These are phyloP conservation scores for Salix purpurea DNA, from an alignment of 345 rosid genomes.

Conservation along the genomic window DNA sequence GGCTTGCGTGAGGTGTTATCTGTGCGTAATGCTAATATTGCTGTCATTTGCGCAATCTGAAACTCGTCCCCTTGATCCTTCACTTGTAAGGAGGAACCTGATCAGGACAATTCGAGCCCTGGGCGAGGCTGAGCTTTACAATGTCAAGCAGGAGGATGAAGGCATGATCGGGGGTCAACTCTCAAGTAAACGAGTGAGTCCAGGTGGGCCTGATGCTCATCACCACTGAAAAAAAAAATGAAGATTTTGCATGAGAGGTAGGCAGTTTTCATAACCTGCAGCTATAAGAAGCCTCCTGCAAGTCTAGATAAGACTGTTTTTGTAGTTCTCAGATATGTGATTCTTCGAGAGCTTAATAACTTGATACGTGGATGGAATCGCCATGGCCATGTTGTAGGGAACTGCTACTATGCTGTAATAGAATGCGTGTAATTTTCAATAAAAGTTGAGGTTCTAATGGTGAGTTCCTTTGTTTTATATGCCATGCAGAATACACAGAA, in stretches of 20 bases:
- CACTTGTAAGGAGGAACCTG: constrained; percentile 9
- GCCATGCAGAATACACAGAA: neutral
- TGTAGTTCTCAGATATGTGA: too few relatives aligned
- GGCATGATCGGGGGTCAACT: neutral
- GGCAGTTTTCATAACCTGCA: too few relatives aligned
- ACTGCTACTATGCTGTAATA: too few relatives aligned
- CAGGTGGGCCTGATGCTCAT: constrained; percentile 52
- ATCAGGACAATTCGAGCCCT: constrained; percentile 13
- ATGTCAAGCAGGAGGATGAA: constrained; percentile 8
- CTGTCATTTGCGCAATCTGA: neutral
- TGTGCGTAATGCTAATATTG: constrained; percentile 17
- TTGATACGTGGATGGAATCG: too few relatives aligned
- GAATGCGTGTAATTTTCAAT: too few relatives aligned
- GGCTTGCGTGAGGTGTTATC: constrained; percentile 7
- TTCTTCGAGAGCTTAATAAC: too few relatives aligned
- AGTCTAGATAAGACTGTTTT: too few relatives aligned
- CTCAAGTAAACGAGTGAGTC: constrained; percentile 33
- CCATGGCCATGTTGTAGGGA: too few relatives aligned
- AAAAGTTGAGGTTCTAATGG: neutral
- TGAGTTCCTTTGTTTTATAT: neutral
- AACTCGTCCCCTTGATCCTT: constrained; percentile 10
- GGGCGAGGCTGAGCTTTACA: constrained; percentile 13
- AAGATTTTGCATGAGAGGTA: neutral
- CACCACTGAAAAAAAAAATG: constrained; percentile 35
- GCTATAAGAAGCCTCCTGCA: too few relatives aligned